Conservation (phyloP, 2,329 filamentous ascomycete species). For the Cercospora zeae-maydis region DNA sequence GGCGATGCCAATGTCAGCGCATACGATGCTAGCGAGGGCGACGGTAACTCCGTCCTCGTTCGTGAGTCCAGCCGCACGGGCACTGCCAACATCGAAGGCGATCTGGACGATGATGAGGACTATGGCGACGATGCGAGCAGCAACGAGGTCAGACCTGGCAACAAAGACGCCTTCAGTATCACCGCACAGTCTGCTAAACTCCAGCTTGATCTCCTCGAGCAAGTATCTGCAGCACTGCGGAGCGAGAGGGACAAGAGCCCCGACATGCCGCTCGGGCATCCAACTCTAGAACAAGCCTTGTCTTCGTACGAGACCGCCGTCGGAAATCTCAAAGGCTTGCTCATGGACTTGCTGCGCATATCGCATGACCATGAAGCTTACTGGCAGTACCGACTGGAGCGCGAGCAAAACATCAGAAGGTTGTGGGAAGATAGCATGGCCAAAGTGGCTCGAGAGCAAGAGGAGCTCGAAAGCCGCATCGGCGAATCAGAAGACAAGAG, state of each 20-base stretch:
- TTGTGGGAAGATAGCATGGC: constrained; percentile 99
- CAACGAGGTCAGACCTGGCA: constrained; percentile 66
- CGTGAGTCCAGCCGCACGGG: constrained; percentile 50
- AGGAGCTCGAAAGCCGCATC: constrained; percentile 80
- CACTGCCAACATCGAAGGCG: constrained; percentile 53
- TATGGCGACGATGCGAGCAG: constrained; percentile 77
- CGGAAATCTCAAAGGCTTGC: constrained; percentile 75
- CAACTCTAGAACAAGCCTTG: constrained; percentile 71
- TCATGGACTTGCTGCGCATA: constrained; percentile 85
- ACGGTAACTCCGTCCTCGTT: constrained; percentile 46
- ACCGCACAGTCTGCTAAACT: constrained; percentile 92
- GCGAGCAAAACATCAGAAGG: constrained; percentile 83
- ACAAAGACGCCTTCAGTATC: constrained; percentile 93
- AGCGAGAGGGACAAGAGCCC: constrained; percentile 68
- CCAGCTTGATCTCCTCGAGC: constrained; percentile 84
- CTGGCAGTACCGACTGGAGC: constrained; percentile 92
- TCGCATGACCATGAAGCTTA: constrained; percentile 91
- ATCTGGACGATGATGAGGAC: constrained; percentile 65
- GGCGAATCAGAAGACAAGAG: constrained; percentile 88
- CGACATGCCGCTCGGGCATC: constrained; percentile 68
- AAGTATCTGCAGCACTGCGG: constrained; percentile 79
- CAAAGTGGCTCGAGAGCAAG: constrained; percentile 89
- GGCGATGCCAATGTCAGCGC: constrained; percentile 55
- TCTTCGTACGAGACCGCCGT: constrained; percentile 86
- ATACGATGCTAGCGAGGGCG: constrained; percentile 56